phyloP scores from a whole-genome alignment of 23 red algal species.

The Pyropia haitanensis region DNA sequence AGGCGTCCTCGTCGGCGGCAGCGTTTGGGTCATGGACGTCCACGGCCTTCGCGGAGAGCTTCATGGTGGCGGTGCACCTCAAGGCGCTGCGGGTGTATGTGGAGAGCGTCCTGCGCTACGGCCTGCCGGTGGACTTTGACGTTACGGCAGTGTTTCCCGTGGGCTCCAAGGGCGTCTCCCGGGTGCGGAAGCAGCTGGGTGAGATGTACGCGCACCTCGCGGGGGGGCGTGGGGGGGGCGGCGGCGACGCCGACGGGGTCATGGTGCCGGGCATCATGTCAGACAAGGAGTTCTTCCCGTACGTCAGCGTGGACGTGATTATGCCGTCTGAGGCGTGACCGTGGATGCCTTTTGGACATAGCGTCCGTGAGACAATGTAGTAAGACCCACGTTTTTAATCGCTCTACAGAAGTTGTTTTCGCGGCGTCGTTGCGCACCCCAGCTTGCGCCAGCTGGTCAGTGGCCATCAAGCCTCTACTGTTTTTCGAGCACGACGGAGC shows the following conservation, averaged over 20 bases:
- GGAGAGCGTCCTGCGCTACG: conserved; percentile 94
- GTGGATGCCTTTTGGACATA: too few species aligned
- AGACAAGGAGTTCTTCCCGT: conserved; percentile 75
- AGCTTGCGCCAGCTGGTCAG: too few species aligned
- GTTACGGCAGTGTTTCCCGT: conserved; percentile 35
- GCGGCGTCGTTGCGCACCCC: too few species aligned
- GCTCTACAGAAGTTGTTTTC: too few species aligned
- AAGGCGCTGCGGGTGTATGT: conserved; percentile 91
- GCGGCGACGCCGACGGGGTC: conserved; percentile 30
- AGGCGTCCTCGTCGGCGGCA: conserved; percentile 21
- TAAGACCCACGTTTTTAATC: too few species aligned
- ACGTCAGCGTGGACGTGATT: conserved; percentile 45
- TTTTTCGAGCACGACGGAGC: too few species aligned
- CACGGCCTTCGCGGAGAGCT: conserved; percentile 73
- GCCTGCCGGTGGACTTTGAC: conserved; percentile 85
- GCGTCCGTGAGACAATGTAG: too few species aligned
- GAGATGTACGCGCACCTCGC: conserved; percentile 75
- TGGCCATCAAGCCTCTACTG: too few species aligned
- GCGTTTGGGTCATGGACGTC: conserved; percentile 56
- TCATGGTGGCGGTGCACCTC: conserved; percentile 76
- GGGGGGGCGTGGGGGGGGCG: conserved; percentile 37
- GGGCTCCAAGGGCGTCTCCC: conserved; percentile 29
- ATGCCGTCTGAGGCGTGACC: too few species aligned
- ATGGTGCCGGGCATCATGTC: conserved; percentile 55
- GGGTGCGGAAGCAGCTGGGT: conserved; percentile 29